Evolutionary conservation across 75 land plant species (phyloP).

Genomic region (Picea sitchensis): DNA sequence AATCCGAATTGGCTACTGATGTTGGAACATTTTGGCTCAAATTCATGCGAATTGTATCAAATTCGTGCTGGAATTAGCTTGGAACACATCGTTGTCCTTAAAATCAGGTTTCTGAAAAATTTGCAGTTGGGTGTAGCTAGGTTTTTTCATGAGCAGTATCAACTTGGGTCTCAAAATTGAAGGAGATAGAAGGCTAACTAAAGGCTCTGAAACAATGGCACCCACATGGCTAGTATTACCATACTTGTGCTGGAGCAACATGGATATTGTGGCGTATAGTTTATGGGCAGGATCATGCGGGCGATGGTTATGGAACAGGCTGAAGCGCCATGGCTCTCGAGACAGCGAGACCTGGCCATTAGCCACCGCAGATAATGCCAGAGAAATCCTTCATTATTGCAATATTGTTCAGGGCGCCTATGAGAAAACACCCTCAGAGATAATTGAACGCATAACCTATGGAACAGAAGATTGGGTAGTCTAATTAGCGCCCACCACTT

Average conservation of each 20-base stretch:
- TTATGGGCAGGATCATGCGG: slow-evolving; percentile 8
- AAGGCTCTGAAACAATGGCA: neutral
- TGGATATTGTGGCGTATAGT: slow-evolving; percentile 6
- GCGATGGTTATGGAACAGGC: slow-evolving; percentile 5
- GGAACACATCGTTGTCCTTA: too few species aligned
- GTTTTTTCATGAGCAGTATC: too few species aligned
- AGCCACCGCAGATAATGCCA: neutral
- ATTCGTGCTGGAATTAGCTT: too few species aligned
- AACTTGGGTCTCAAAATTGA: too few species aligned
- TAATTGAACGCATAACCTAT: neutral
- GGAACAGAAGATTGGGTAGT: slow-evolving; percentile 2
- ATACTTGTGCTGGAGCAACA: slow-evolving; percentile 6
- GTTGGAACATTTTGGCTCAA: too few species aligned
- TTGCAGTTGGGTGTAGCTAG: too few species aligned
- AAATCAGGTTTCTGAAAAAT: too few species aligned
- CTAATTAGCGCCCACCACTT: slow-evolving; percentile 5
- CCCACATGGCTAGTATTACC: slow-evolving; percentile 8
- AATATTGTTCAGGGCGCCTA: slow-evolving; percentile 5
- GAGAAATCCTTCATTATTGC: slow-evolving; percentile 9
- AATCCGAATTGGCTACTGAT: too few species aligned
- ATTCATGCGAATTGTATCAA: too few species aligned
- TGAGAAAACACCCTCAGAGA: neutral
- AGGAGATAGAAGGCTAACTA: too few species aligned
- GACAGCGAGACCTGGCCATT: slow-evolving; percentile 10
- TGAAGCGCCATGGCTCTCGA: slow-evolving; percentile 11